These are phyloP conservation scores for Papiliotrema flavescens DNA, from an alignment of 1,284 basidiomycete genomes.

Conservation along the genomic window DNA sequence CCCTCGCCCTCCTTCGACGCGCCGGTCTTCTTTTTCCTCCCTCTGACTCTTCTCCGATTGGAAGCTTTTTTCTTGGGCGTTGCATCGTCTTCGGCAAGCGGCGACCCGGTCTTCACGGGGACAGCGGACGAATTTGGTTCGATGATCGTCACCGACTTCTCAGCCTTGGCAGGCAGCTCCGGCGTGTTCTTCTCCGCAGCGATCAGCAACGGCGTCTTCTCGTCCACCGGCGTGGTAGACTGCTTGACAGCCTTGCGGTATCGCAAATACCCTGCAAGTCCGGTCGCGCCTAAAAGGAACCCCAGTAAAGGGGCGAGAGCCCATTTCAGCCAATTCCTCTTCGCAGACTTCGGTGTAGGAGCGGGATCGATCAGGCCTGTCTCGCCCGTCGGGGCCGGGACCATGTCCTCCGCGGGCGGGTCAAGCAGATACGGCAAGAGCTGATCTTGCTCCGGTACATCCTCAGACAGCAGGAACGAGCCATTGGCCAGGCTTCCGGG, in stretches of 20 bases:
- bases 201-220: slow-evolving; percentile 25
- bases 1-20: slow-evolving; percentile 51
- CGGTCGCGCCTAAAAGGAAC: slow-evolving; percentile 12
- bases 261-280: slow-evolving; percentile 15
- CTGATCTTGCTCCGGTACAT: slow-evolving; percentile 28
- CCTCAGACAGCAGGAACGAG: slow-evolving; percentile 38
- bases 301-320: slow-evolving; percentile 14
- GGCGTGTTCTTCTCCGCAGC: background rate
- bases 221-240: slow-evolving; percentile 13
- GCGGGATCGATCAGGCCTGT: background rate
- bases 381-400: background rate
- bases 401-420: slow-evolving; percentile 30
- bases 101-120: slow-evolving; percentile 6
- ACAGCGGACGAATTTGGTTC: slow-evolving; percentile 7
- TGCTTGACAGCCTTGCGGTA: slow-evolving; percentile 7
- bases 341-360: background rate
- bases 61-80: slow-evolving; percentile 33
- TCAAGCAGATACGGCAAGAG: slow-evolving; percentile 42
- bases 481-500: slow-evolving; percentile 39
- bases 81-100: slow-evolving; percentile 10
- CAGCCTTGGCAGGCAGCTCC: background rate
- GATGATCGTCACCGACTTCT: slow-evolving; percentile 10
- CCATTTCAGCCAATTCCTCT: slow-evolving; percentile 14
- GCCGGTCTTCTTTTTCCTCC: slow-evolving; percentile 38
- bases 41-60: slow-evolving; percentile 20